phyloP scores from a whole-genome alignment of 352 stramenopile genomes.

The Globisporangium rhizosaccharum region DNA sequence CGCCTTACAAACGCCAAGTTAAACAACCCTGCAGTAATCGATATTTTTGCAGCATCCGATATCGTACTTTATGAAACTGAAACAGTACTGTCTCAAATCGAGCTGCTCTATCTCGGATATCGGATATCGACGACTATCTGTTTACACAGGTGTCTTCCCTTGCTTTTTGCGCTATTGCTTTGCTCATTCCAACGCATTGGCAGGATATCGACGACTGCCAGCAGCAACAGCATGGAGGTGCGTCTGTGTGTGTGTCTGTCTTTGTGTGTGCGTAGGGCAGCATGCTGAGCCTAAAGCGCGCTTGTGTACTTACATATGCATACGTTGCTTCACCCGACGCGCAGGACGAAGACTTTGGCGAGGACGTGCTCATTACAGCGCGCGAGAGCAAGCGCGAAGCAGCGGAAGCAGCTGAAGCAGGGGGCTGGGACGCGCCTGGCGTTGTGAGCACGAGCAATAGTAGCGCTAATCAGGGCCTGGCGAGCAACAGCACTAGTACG shows the following conservation, averaged over 20 bases:
- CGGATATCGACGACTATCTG: background rate
- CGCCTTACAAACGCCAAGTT: background rate
- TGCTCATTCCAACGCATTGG: background rate
- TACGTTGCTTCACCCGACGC: background rate
- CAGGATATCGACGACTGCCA: background rate
- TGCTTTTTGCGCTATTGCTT: background rate
- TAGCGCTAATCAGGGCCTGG: background rate
- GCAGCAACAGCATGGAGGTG: conserved; percentile 17
- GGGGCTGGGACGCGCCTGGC: background rate
- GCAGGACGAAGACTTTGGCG: conserved; percentile 77
- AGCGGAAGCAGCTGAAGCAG: conserved; percentile 10
- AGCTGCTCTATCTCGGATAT: too few relatives aligned
- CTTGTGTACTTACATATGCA: background rate
- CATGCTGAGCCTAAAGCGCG: too few relatives aligned
- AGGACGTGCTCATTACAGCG: conserved; percentile 54
- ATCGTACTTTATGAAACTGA: too few relatives aligned
- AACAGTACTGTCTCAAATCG: too few relatives aligned
- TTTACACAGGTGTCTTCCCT: background rate
- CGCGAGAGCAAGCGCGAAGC: conserved; percentile 12
- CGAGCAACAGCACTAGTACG: background rate
- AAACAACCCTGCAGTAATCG: background rate
- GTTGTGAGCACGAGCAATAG: background rate
- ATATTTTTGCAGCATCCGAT: background rate
- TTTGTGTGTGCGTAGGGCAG: background rate
- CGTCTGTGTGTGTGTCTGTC: background rate